Base-by-base conservation (phyloP, 345 rosid species). In the Eucalyptus marginata region DNA sequence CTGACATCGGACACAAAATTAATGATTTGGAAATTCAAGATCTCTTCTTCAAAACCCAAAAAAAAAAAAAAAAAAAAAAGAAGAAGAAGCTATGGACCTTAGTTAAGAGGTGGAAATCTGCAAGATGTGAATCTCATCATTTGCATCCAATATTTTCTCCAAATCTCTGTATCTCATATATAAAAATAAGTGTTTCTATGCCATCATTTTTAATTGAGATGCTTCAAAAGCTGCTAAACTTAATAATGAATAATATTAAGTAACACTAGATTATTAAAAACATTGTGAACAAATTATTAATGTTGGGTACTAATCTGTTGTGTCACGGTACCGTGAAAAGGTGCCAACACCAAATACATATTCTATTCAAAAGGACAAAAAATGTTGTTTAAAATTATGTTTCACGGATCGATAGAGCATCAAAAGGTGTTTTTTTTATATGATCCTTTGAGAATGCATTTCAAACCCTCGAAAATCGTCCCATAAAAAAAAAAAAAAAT, bases 51-150 rank as follows among this genome's bases (percentile, higher is more conserved):
- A 71, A 36, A 22, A 20, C 10, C 11, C 10, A 16, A 7, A 16
- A 4, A 31, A 31, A 8, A 4, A 1, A 16, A 33, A 33, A 17
- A 5, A 2, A 17, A 43, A 43, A 43, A 2, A 1, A 14, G 5
- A 17, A 68, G 1, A 9, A 33, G 2, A 33, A 36, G 25, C 44
- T 10, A 36, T 5, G 81, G 27, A 18, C 24, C 81, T 71, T 71
- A 71, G 25, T 10, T 18, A 5, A 71, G 46, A 33, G 81, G 25
- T 33, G 46, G 27, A 36, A 71, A 71, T 71, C 81, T 62, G 36
- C 33, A 13, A 13, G 16, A 71, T 31, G 40, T 68, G 80, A 68
- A 68, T 68, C 20, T 31, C 80, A 68, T 17, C 24, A 68, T 33
- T 68, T 68, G 80, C 44, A 68, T 68, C 13, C 80, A 33, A 33